Conservation (phyloP, 257 asterid genomes). For the Penstemon barbatus region DNA sequence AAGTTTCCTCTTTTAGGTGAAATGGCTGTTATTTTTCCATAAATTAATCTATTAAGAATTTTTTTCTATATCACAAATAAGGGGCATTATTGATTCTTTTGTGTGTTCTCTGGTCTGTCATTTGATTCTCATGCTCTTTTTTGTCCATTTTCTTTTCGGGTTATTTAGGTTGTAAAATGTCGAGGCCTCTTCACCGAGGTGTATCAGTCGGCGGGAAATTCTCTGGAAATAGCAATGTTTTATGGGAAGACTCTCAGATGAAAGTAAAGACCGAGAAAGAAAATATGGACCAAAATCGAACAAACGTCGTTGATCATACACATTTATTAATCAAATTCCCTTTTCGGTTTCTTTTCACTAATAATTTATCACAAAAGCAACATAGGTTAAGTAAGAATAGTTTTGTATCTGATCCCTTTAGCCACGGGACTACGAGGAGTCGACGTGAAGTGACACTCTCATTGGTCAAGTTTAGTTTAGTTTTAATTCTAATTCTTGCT, state of each 20-base stretch:
- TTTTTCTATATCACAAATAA: slow-evolving; percentile 6
- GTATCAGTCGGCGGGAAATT: slow-evolving; percentile 61
- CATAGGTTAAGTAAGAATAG: slow-evolving; percentile 57
- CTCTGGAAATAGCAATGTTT: slow-evolving; percentile 53
- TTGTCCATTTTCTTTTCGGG: slow-evolving; percentile 31
- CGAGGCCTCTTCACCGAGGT: slow-evolving; percentile 94
- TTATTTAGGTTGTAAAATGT: slow-evolving; percentile 60
- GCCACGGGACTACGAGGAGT: slow-evolving; percentile 55
- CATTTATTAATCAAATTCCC: slow-evolving; percentile 51
- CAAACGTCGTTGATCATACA: slow-evolving; percentile 44
- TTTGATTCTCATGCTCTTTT: slow-evolving; percentile 18
- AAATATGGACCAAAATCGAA: slow-evolving; percentile 49
- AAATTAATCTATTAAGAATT: slow-evolving; percentile 30
- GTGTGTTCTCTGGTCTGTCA: neutral
- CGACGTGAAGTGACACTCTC: slow-evolving; percentile 55
- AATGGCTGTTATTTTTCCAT: slow-evolving; percentile 15
- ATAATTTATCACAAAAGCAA: slow-evolving; percentile 55
- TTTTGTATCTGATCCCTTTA: slow-evolving; percentile 67
- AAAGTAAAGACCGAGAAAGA: slow-evolving; percentile 82
- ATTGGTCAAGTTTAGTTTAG: slow-evolving; percentile 67
- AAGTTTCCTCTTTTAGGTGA: neutral
- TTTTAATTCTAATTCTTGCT: slow-evolving; percentile 76
- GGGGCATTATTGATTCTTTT: slow-evolving; percentile 8
- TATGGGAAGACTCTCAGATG: slow-evolving; percentile 77
- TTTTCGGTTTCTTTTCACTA: slow-evolving; percentile 53